These are phyloP conservation scores for Botrytis galanthina DNA, from an alignment of 2,329 filamentous ascomycete species.

Conservation along the genomic window DNA sequence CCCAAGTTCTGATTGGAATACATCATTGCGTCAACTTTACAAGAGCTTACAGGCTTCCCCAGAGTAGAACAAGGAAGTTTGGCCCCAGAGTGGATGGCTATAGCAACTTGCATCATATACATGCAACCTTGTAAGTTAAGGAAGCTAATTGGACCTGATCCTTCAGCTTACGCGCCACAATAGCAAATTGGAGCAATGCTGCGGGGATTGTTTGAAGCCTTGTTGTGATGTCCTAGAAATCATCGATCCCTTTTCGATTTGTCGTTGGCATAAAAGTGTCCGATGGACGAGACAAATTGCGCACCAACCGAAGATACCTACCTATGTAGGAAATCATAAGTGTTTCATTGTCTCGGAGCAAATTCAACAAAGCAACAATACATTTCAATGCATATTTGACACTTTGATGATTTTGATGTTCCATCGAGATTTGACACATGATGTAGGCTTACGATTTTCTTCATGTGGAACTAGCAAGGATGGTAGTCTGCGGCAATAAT, in stretches of 20 bases:
- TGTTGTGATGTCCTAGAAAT: neutral
- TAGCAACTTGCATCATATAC: conserved; percentile 15
- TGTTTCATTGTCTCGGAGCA: neutral
- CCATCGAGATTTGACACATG: neutral
- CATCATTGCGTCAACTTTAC: conserved; percentile 18
- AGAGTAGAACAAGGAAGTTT: conserved; percentile 15
- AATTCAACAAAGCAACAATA: neutral
- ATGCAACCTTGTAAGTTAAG: neutral
- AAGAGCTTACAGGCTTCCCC: conserved; percentile 14
- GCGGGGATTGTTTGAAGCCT: neutral
- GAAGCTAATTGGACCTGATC: neutral
- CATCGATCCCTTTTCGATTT: neutral
- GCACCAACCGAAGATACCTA: neutral
- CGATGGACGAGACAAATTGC: neutral
- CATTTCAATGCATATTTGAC: neutral
- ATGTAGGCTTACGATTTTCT: neutral
- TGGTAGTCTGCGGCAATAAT: neutral
- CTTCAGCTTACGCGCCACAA: conserved; percentile 10
- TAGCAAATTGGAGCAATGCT: neutral
- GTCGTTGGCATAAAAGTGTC: neutral
- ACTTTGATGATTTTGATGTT: neutral
- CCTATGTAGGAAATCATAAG: neutral
- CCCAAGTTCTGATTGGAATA: conserved; percentile 13
- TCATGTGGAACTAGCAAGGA: neutral
- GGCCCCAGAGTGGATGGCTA: conserved; percentile 11